Evolutionary conservation across 2,329 filamentous ascomycete species (phyloP).

Genomic region (Pseudogymnoascus sp.): DNA sequence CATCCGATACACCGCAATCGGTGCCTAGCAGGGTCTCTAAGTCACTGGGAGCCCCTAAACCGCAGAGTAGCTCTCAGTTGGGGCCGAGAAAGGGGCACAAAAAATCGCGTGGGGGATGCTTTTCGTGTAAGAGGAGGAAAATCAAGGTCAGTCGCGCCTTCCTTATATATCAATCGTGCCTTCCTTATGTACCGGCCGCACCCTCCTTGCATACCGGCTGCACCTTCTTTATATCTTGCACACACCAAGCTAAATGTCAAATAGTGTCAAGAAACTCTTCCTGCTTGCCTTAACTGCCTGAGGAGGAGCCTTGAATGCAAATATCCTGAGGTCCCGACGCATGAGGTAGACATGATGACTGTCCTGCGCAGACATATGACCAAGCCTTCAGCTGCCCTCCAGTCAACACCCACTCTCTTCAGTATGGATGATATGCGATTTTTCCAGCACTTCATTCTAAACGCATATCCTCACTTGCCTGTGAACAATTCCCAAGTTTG

Average conservation of each 20-base stretch:
- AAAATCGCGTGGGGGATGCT: constrained; percentile 59
- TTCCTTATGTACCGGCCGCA: not conserved
- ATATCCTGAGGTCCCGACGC: constrained; percentile 50
- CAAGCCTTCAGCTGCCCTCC: constrained; percentile 13
- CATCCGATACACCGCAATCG: not conserved
- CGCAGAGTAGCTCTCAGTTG: not conserved
- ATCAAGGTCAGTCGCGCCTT: constrained; percentile 46
- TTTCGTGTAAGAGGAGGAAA: constrained; percentile 58
- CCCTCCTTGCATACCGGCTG: not conserved
- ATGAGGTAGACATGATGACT: constrained; percentile 36
- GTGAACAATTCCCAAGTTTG: constrained; percentile 59
- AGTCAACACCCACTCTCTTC: constrained; percentile 49
- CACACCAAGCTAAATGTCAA: not conserved
- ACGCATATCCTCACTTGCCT: constrained; percentile 57
- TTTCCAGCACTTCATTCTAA: constrained; percentile 58
- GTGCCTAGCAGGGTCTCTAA: not conserved
- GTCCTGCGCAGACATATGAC: constrained; percentile 11
- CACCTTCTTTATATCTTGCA: not conserved
- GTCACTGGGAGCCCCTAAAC: not conserved
- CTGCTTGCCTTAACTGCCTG: constrained; percentile 54
- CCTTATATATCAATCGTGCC: not conserved
- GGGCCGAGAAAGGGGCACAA: constrained; percentile 50
- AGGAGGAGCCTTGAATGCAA: constrained; percentile 57
- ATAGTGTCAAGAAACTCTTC: constrained; percentile 58
- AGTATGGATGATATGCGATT: constrained; percentile 59